Evolutionary conservation across 129 eudicot genomes (phyloP), one percentile per base, ranked within the genome.

Genomic region (Cynara cardunculus): DNA sequence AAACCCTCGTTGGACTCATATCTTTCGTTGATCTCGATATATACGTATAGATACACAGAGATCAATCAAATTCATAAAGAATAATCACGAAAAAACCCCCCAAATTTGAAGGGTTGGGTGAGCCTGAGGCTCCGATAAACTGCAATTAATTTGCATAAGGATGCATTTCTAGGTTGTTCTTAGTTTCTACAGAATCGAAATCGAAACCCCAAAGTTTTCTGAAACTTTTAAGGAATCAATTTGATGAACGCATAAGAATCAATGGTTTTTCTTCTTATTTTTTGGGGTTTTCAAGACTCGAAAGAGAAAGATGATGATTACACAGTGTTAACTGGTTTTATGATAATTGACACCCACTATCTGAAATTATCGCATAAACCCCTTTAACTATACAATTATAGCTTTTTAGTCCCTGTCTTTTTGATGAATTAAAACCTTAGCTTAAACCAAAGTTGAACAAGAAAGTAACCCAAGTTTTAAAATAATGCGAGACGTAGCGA

Each of bases 1-100:
- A 82, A 64, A 72, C 77, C 84, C 78, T 79, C 6, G 66, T 31
- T 75, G 34, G 26, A 64, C 34, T 80, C 88, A 85, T 82, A 24
- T 11, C n/a, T 27, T 34, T 77, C 16, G 73, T 77, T 78, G 84
- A 85, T 72, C 74, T 74, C 69, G 80, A 62, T 59, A 34, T 32
- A 71, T 34, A 62, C 14, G 12, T 73, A 34, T 28, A 41, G 65
- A 35, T 59, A 70, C 59, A 70, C 59, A 30, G 35, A 79, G 83
- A 79, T 82, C 78, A 73, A 39, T 73, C 73, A 39, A 73, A 18
- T 72, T 80, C 84, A 80, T 80, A 62, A 64, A 72, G 62, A 59
- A 44, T 24, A 16, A 62, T 73, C 72, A 59, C 64, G 73, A 39
- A 70, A 18, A 30, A 22, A 34, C 11, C 69, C 32, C 72, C 83